Percentiles rank a stretch among this genome's conserved stretches.
Evolutionary conservation across 352 stramenopile species (phyloP).

Genomic region (Globisporangium heterothallicum): DNA sequence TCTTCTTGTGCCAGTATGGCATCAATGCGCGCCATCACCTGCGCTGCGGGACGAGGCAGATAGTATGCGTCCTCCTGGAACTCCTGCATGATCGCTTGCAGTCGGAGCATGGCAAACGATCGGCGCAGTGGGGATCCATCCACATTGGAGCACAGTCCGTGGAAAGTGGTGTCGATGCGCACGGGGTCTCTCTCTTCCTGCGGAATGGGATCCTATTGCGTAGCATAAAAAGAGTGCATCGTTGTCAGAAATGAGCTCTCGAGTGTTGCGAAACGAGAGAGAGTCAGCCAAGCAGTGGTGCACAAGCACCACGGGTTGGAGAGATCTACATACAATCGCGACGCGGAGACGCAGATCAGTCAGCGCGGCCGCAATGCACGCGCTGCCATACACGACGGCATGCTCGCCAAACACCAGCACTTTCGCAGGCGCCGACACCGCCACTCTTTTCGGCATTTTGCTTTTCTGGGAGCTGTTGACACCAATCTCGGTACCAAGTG

Average conservation of each 20-base stretch:
- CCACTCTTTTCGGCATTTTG: conserved; percentile 15
- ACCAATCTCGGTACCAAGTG: too few relatives aligned
- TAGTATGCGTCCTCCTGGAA: conserved; percentile 39
- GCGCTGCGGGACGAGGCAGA: conserved; percentile 34
- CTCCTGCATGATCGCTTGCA: conserved; percentile 31
- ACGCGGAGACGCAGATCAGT: conserved; percentile 80
- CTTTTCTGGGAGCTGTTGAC: too few relatives aligned
- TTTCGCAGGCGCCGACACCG: conserved; percentile 81
- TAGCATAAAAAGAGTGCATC: neutral
- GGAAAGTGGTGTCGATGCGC: conserved; percentile 42
- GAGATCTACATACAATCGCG: conserved; percentile 63
- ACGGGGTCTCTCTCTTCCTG: conserved; percentile 10
- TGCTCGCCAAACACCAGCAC: conserved; percentile 89
- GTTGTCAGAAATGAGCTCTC: neutral
- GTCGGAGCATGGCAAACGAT: conserved; percentile 21
- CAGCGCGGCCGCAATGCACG: conserved; percentile 77
- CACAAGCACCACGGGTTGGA: neutral
- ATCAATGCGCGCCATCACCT: conserved; percentile 45
- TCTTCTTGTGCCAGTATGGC: conserved; percentile 33
- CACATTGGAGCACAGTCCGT: conserved; percentile 35
- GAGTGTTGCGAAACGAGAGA: neutral
- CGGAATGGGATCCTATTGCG: conserved; percentile 21
- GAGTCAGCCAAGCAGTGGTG: neutral
- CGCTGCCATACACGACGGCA: conserved; percentile 84
- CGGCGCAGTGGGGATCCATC: conserved; percentile 28